Conservation (phyloP, 192 early-diverging fungal species). For the Pilaira anomala region DNA sequence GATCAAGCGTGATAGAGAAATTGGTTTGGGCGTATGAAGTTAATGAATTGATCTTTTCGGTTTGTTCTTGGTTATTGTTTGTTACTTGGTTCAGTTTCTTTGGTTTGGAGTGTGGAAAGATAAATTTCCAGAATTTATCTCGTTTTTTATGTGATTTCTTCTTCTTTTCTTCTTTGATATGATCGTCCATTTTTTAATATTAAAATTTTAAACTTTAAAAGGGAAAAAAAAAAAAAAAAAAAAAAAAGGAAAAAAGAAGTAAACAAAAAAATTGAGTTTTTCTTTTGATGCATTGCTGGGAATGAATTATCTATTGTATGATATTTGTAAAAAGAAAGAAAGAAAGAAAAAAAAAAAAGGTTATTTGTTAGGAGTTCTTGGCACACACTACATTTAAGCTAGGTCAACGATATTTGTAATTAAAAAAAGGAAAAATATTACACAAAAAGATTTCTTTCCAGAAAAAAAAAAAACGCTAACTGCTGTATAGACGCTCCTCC, state of each 20-base stretch:
- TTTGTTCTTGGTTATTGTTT: background rate
- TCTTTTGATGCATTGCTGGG: too few relatives aligned
- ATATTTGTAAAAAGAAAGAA: too few relatives aligned
- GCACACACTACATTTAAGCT: too few relatives aligned
- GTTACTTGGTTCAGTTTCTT: background rate
- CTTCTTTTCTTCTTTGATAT: background rate
- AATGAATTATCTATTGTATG: too few relatives aligned
- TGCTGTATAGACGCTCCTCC: too few relatives aligned
- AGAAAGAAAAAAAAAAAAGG: too few relatives aligned
- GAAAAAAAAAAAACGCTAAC: too few relatives aligned
- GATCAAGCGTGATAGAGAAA: slow-evolving; percentile 8
- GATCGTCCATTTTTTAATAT: background rate
- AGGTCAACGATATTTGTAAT: too few relatives aligned
- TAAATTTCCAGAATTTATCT: slow-evolving; percentile 9
- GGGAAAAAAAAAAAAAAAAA: background rate
- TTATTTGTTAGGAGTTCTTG: too few relatives aligned
- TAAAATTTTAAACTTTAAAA: background rate
- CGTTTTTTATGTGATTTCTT: background rate
- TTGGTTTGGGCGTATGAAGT: background rate
- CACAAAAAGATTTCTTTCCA: too few relatives aligned
- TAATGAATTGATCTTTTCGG: slow-evolving; percentile 1
- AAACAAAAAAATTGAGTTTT: too few relatives aligned
- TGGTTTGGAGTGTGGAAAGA: background rate
- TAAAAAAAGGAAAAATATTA: too few relatives aligned
- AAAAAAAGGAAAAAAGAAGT: slow-evolving; percentile 2